Base-by-base conservation (phyloP, 1,139 yeast genomes). In the Kluyveromyces sp. region DNA sequence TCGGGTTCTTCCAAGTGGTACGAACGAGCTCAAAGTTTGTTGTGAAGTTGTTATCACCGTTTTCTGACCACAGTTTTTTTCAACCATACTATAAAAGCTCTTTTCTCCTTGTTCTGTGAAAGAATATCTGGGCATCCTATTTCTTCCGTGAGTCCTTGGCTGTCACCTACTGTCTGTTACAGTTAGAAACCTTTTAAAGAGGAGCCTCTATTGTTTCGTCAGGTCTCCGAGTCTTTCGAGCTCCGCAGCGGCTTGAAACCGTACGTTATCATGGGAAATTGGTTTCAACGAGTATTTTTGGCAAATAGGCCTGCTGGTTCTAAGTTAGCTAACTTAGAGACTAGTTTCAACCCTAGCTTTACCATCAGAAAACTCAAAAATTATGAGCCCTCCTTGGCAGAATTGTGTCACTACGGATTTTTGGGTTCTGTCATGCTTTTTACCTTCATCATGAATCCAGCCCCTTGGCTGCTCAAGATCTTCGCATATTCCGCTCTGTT, bases 291-390 rank as follows among this genome's bases (percentile, higher is more conserved):
- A 53, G 73, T 74, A 60, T 78, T 78, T 51, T 70, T 78, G 30
- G 70, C 73, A 56, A 87, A 83, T 53, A 78, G 76, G 57, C 76
- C 76, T 19, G 72, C 77, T 1, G 77, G 77, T 42, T 70, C 74
- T 53, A 70, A 69, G 18, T 64, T 83, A 13, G 71, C 83, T 15
- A 75, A 77, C 50, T 67, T 85, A 47, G 74, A 78, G 44, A 72
- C 79, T 45, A 80, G 82, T 33, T 73, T 82, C 40, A 76, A 78
- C 57, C 73, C 82, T 7, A 65, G 68, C 26, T 59, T 68, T 31
- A 69, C 82, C 2, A 49, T 84, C 39, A 56, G 66, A 36, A 70
- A 71, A 52, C 61, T 85, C 42, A 69, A 67, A 52, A 64, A 65
- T 39, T 81, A 78, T 58, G 61, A 70, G 39, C 78, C 76, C 66